Conservation (phyloP, 306 rosid genomes). For the Coriaria nepalensis region DNA sequence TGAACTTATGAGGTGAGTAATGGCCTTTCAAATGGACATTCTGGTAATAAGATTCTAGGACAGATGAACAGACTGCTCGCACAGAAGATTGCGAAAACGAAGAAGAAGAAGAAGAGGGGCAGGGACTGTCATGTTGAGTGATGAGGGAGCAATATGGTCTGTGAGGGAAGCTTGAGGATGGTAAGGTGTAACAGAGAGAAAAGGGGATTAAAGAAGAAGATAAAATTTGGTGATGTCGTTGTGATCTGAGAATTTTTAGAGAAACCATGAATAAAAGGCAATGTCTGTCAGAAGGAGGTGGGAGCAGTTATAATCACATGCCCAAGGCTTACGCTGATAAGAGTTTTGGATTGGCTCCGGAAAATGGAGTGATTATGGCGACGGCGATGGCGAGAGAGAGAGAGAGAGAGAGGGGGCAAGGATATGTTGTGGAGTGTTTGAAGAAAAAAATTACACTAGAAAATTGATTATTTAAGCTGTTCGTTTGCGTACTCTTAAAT, state of each 20-base stretch:
- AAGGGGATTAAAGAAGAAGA: slow-evolving; percentile 4
- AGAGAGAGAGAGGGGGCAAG: too few relatives aligned
- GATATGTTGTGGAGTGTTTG: too few relatives aligned
- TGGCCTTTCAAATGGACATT: slow-evolving; percentile 22
- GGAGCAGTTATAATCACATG: too few relatives aligned
- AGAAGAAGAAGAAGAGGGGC: slow-evolving; percentile 14
- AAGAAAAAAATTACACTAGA: too few relatives aligned
- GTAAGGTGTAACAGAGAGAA: slow-evolving; percentile 9
- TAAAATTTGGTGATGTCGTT: slow-evolving; percentile 22
- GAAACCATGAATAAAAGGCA: slow-evolving; percentile 25
- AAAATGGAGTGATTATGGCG: too few relatives aligned
- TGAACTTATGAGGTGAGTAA: slow-evolving; percentile 30
- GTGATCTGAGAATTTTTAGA: slow-evolving; percentile 26
- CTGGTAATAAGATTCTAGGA: slow-evolving; percentile 39
- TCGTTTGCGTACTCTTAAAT: too few relatives aligned
- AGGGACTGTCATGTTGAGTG: slow-evolving; percentile 4
- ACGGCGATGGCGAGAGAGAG: too few relatives aligned
- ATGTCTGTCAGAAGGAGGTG: too few relatives aligned
- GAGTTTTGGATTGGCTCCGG: too few relatives aligned
- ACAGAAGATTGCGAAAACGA: slow-evolving; percentile 33
- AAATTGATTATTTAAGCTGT: too few relatives aligned
- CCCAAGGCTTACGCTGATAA: too few relatives aligned
- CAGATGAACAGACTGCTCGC: slow-evolving; percentile 39
- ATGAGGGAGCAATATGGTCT: slow-evolving; percentile 17
- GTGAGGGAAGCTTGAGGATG: slow-evolving; percentile 10